Evolutionary conservation across 2,329 filamentous ascomycete species (phyloP).

Genomic region (Phialophora tarda): DNA sequence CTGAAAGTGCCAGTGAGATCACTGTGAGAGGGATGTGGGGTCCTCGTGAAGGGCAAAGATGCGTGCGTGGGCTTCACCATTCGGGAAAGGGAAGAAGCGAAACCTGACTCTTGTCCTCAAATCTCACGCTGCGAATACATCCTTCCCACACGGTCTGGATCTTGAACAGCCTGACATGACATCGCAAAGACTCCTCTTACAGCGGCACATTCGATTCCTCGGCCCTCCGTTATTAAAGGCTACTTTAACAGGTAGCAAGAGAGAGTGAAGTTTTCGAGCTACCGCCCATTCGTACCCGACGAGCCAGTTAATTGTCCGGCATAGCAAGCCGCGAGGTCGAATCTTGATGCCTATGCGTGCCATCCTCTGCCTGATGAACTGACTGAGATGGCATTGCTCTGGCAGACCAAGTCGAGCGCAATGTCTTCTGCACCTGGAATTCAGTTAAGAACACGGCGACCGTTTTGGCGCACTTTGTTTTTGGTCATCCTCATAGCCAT

Average conservation of each 20-base stretch:
- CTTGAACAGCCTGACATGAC: neutral
- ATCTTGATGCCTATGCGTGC: neutral
- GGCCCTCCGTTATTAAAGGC: neutral
- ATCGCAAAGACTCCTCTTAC: neutral
- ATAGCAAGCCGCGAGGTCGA: neutral
- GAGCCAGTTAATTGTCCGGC: neutral
- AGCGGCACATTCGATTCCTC: neutral
- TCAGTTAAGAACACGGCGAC: slow-evolving; percentile 5
- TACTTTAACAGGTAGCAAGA: neutral
- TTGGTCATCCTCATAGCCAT: slow-evolving; percentile 18
- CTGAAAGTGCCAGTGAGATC: neutral
- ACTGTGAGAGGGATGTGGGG: neutral
- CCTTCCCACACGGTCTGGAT: neutral
- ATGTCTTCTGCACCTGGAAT: neutral
- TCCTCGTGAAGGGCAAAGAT: neutral
- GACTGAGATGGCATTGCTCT: slow-evolving; percentile 4
- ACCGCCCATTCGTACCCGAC: neutral
- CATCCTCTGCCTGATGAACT: slow-evolving; percentile 7
- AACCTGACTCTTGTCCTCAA: neutral
- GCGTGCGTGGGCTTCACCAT: too few relatives aligned
- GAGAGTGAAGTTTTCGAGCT: neutral
- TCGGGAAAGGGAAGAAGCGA: neutral
- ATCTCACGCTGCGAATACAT: neutral
- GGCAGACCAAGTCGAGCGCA: slow-evolving; percentile 9
- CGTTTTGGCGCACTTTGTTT: slow-evolving; percentile 9